A percentile compares a stretch with the other conserved stretches of the same genome.
Conservation (phyloP, 768 basidiomycete species). For the Rhodotorula taiwanensis region DNA sequence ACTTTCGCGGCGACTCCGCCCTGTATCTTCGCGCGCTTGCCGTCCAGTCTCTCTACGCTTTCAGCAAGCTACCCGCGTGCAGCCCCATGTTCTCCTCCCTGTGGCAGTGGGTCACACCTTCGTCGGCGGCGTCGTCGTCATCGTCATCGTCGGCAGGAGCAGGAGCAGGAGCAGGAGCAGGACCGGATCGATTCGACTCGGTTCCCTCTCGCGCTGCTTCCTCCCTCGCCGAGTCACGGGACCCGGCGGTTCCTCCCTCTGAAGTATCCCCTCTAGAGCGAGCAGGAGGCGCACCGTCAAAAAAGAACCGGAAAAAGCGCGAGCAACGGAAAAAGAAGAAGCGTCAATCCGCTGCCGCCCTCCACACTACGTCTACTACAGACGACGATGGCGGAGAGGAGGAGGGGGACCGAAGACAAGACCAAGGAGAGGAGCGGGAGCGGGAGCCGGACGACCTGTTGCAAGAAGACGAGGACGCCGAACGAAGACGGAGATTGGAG, state of each 20-base stretch:
- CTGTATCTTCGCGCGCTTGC: not conserved
- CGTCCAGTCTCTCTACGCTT: not conserved
- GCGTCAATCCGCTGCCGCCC: not conserved
- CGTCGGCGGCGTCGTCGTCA: no score
- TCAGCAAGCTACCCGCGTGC: no score
- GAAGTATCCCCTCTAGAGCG: not conserved
- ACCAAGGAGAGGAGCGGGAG: not conserved
- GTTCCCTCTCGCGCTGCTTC: no score
- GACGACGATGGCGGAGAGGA: not conserved
- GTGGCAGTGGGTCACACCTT: no score
- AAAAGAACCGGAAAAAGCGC: conserved; percentile 39
- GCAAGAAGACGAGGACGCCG: not conserved
- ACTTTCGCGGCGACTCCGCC: not conserved
- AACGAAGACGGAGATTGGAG: not conserved
- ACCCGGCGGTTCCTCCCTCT: no score
- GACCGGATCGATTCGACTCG: no score
- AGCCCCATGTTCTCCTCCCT: no score
- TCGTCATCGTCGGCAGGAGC: no score
- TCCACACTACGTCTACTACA: no score
- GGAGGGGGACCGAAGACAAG: not conserved
- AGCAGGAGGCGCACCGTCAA: conserved; percentile 84
- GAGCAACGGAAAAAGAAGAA: not conserved
- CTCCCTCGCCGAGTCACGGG: no score
- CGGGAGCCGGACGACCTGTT: conserved; percentile 1
- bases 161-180: no score